Evolutionary conservation across 345 rosid genomes (phyloP).

Genomic region (Orychophragmus violaceus): DNA sequence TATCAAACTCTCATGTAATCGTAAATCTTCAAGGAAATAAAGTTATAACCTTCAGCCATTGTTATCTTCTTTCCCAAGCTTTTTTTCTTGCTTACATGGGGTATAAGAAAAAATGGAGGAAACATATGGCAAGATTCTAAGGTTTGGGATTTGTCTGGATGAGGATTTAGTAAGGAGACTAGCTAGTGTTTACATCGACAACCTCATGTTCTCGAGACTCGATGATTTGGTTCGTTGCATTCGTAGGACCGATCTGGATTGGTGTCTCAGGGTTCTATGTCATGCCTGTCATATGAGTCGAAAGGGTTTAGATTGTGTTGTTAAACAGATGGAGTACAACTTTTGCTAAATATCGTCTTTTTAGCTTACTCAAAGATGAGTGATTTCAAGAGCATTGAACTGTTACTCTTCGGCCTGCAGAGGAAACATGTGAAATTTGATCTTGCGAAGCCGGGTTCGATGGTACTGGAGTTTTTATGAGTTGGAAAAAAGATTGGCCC

Average conservation of each 20-base stretch:
- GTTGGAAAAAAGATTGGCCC: conserved; percentile 47
- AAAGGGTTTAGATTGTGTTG: conserved; percentile 47
- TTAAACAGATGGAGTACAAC: too few species aligned
- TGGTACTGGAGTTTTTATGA: conserved; percentile 32
- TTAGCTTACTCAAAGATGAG: conserved; percentile 52
- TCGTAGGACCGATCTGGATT: conserved; percentile 42
- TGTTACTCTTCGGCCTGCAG: conserved; percentile 29
- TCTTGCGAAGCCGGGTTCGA: conserved; percentile 43
- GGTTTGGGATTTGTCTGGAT: not conserved
- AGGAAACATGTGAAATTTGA: conserved; percentile 41
- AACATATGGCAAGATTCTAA: not conserved
- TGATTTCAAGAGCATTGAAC: conserved; percentile 33
- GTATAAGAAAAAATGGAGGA: not conserved
- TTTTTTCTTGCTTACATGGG: too few species aligned
- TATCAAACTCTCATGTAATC: too few species aligned
- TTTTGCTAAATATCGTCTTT: too few species aligned
- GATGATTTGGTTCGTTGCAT: conserved; percentile 50
- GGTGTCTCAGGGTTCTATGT: conserved; percentile 54
- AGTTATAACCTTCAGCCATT: too few species aligned
- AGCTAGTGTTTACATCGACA: conserved; percentile 47
- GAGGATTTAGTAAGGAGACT: conserved; percentile 45
- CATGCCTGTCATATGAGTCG: conserved; percentile 44
- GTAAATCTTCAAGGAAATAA: too few species aligned
- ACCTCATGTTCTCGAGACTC: conserved; percentile 59
- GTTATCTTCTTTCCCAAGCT: too few species aligned